Evolutionary conservation across 805 yeast genomes (phyloP), one percentile per base, ranked within the genome.

Genomic region (Limtongozyma cylindracea): DNA sequence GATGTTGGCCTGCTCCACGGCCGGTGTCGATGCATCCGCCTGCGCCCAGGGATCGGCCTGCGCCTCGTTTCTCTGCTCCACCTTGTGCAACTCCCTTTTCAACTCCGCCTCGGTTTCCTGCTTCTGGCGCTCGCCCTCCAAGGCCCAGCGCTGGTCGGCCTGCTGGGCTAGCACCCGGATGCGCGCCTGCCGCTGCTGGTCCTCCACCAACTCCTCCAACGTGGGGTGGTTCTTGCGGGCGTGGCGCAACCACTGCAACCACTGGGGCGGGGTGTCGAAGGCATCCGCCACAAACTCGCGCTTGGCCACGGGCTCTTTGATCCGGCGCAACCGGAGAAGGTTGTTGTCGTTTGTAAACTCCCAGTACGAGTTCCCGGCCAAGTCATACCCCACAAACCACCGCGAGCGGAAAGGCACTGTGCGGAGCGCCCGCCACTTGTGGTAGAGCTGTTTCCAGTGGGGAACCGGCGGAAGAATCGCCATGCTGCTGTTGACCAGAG

Each of bases 351-450:
- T 47, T 23, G 54, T 52, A 41, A 70, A 66, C 38, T 76, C 92
- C 91, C 91, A 76, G 45, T 69, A 76, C 2, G 84, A 65, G 39
- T 76, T 76, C 3, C 88, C 91, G 18, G 63, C 65, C n/a, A 77
- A 49, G 35, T 76, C 91, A 35, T 72, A 74, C 2, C 78, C 74
- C 11, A 67, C 52, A 32, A 74, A 73, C 47, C 66, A 74, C 37
- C 53, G 56, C 24, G 54, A 55, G 19, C 91, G 53, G 39, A 73
- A 65, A 0, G 91, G 91, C 3, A 74, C 53, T 20, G 49, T 56
- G 20, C 68, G 43, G 4, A 71, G 40, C 0, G 80, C 55, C 32
- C 56, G 59, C 63, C 68, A 74, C 31, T 49, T 48, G 40, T 60
- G 57, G 24, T 54, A 46, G 0, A 61, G 25, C 21, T 59, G 57